These are phyloP conservation scores for Fusarium clavum DNA, from an alignment of 2,329 filamentous ascomycete genomes.

Conservation along the genomic window DNA sequence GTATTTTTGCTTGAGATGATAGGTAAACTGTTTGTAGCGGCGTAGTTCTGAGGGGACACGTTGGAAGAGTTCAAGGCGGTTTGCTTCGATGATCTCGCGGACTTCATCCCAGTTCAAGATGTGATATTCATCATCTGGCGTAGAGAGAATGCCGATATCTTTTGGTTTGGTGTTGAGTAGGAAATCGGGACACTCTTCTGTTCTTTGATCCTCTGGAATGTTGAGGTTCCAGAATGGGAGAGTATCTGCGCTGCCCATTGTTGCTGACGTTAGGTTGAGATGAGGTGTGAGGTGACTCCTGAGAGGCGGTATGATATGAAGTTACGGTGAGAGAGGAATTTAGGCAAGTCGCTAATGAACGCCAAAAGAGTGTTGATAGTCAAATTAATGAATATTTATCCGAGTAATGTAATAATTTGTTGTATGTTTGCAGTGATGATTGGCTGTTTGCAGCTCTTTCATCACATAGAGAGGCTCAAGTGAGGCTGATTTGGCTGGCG, in stretches of 20 bases:
- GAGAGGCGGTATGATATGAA: neutral
- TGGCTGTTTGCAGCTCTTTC: neutral
- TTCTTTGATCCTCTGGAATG: slow-evolving; percentile 71
- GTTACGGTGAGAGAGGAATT: slow-evolving; percentile 30
- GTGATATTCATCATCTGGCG: slow-evolving; percentile 73
- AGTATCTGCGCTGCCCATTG: slow-evolving; percentile 53
- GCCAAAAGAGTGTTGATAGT: neutral
- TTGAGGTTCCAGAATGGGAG: slow-evolving; percentile 87
- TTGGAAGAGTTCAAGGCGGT: slow-evolving; percentile 81
- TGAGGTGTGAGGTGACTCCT: neutral
- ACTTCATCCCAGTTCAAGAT: slow-evolving; percentile 78
- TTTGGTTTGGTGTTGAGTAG: slow-evolving; percentile 73
- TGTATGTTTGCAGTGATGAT: neutral
- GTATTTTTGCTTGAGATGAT: slow-evolving; percentile 71
- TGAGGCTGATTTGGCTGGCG: neutral
- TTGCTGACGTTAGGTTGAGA: slow-evolving; percentile 1
- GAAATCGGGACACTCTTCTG: slow-evolving; percentile 76
- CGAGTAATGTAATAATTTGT: neutral
- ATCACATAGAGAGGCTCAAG: neutral
- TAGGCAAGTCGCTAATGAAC: neutral
- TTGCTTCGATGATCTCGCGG: slow-evolving; percentile 68
- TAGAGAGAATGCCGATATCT: slow-evolving; percentile 76
- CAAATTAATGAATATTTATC: neutral
- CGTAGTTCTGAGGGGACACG: slow-evolving; percentile 81
- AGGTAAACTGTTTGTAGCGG: slow-evolving; percentile 79